These are phyloP conservation scores for Cicer cuneatum DNA, from an alignment of 306 rosid genomes.

Conservation along the genomic window DNA sequence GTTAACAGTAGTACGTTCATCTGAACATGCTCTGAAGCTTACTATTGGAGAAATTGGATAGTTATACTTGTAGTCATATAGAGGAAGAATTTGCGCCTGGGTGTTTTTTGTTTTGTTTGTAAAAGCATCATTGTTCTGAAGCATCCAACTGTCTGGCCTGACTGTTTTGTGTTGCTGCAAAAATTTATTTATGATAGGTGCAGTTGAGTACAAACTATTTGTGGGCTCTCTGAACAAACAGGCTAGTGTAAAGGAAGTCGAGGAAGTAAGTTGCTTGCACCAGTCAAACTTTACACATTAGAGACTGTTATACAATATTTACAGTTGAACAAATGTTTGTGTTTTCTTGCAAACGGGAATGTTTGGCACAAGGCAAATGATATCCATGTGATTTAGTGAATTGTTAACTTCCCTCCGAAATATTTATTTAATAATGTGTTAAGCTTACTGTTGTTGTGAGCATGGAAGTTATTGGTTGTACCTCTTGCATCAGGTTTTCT, in stretches of 20 bases:
- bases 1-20: slow-evolving; percentile 12
- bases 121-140: background rate
- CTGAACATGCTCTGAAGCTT: slow-evolving; percentile 26
- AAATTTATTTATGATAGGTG: slow-evolving; percentile 64
- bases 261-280: slow-evolving; percentile 70
- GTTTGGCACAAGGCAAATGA: slow-evolving; percentile 28
- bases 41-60: slow-evolving; percentile 10
- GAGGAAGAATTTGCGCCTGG: slow-evolving; percentile 29
- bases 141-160: slow-evolving; percentile 38
- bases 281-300: slow-evolving; percentile 37
- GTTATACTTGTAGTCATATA: background rate
- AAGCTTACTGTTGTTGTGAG: slow-evolving; percentile 32
- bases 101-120: slow-evolving; percentile 1
- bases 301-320: slow-evolving; percentile 29
- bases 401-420: slow-evolving; percentile 3
- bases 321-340: background rate
- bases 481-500: slow-evolving; percentile 71
- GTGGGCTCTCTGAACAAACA: slow-evolving; percentile 96
- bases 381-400: slow-evolving; percentile 15
- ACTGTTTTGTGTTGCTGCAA: slow-evolving; percentile 48
- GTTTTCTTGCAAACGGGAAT: slow-evolving; percentile 24
- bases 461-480: slow-evolving; percentile 43
- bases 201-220: slow-evolving; percentile 93
- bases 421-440: slow-evolving; percentile 11
- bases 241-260: slow-evolving; percentile 85